phyloP scores from a whole-genome alignment of 2,329 filamentous ascomycete species.

The Cyclaneusma minus region DNA sequence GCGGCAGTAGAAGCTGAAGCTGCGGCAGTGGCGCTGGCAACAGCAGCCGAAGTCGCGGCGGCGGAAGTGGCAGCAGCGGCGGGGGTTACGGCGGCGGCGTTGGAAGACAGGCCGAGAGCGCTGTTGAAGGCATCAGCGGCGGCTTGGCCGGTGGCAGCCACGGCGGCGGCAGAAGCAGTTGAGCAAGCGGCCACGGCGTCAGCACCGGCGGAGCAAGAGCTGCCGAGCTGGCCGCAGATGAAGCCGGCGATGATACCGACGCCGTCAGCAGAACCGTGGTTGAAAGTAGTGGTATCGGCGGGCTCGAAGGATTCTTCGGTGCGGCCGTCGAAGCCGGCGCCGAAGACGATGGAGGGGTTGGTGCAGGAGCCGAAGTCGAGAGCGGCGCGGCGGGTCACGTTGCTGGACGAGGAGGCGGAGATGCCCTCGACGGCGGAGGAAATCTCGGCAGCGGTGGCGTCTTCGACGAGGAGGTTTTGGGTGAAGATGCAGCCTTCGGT shows the following conservation, averaged over 20 bases:
- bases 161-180: conserved; percentile 3
- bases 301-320: conserved; percentile 1
- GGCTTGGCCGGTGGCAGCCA: conserved; percentile 13
- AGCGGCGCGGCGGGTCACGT: conserved; percentile 11
- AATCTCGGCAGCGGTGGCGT: conserved; percentile 36
- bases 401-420: conserved; percentile 8
- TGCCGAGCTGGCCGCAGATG: conserved; percentile 6
- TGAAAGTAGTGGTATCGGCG: conserved; percentile 2
- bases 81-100: conserved; percentile 3
- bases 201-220: conserved; percentile 6
- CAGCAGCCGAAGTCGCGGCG: conserved; percentile 2
- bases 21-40: conserved; percentile 3
- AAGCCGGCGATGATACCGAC: conserved; percentile 2
- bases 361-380: conserved; percentile 25
- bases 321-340: conserved; percentile 2
- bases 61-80: conserved; percentile 6
- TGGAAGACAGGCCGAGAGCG: conserved; percentile 4
- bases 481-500: conserved; percentile 37
- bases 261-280: conserved; percentile 1
- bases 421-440: conserved; percentile 26
- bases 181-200: conserved; percentile 4
- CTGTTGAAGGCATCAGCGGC: conserved; percentile 21
- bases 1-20: conserved; percentile 6
- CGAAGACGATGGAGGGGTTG: conserved; percentile 24
- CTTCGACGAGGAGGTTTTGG: conserved; percentile 33